Percentiles rank a stretch among this genome's conserved stretches.
Evolutionary conservation across 768 basidiomycete species (phyloP).

Genomic region (Sistotremastrum suecicum): DNA sequence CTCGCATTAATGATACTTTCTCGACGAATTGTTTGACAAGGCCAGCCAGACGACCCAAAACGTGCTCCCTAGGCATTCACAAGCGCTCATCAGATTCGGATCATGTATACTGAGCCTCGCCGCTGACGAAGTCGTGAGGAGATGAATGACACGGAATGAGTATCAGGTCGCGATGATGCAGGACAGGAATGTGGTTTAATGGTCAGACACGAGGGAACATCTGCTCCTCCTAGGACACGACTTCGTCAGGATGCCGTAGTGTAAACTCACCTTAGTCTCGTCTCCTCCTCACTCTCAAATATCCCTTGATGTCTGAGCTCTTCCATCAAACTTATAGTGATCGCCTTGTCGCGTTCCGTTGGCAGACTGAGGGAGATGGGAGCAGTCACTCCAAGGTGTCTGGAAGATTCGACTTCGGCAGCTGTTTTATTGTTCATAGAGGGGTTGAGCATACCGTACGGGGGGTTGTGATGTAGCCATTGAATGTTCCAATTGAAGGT

Average conservation of each 20-base stretch:
- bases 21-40: constrained; percentile 90
- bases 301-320: constrained; percentile 77
- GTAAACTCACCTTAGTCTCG: constrained; percentile 64
- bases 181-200: neutral
- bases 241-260: neutral
- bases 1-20: constrained; percentile 60
- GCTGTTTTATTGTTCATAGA: neutral
- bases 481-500: no score
- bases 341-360: constrained; percentile 65
- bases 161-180: neutral
- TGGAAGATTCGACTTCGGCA: constrained; percentile 14
- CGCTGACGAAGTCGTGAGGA: neutral
- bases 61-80: constrained; percentile 55
- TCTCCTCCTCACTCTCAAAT: constrained; percentile 83
- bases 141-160: constrained; percentile 1
- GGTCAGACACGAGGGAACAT: neutral
- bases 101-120: neutral
- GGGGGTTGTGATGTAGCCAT: neutral
- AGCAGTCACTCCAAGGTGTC: constrained; percentile 71
- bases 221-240: neutral
- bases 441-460: neutral
- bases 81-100: neutral
- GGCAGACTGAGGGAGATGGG: constrained; percentile 73
- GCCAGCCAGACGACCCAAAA: constrained; percentile 77
- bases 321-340: constrained; percentile 75